Evolutionary conservation across 2,329 filamentous ascomycete genomes (phyloP), one percentile per base, ranked within the genome.

Genomic region (Trichoderma koningiopsis): DNA sequence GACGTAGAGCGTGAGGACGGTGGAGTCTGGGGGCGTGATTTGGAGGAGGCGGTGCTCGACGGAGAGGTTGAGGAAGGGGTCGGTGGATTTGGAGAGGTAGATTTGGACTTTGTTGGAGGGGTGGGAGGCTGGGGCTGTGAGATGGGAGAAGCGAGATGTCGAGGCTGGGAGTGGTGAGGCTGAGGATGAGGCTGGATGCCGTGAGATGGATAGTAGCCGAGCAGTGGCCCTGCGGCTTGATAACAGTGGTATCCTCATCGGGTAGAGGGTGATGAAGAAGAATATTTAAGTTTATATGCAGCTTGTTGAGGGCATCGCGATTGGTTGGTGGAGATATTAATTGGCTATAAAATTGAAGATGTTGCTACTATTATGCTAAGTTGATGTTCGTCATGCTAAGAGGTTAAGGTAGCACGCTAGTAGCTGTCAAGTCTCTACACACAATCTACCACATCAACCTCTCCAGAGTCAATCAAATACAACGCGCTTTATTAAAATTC

Each of bases 11-110:
- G 98, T 92, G 2, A 98, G 87, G 62, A 98, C 81, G 16, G 87
- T 91, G 14, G 93, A 93, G 70, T 91, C 87, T 7, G 88, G 83
- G 1, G 90, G 87, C 0, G 91, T 90, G 67, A 89, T 88, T 75
- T 92, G 89, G 8, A 98, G 87, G 35, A 99, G 89, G 79, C 92
- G 91, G 78, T 98, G 93, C 83, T 99, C 96, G 75, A 97, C 91
- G 37, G 94, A 94, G 69, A 99, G 92, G 80, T 99, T 99, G 74
- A 96, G 83, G 78, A 91, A 95, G 5, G 96, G 94, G 76, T 96
- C 88, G 62, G 81, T 82, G 68, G 88, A 91, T 71, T 81, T 82
- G 13, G 92, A 94, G 70, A 89, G 83, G 81, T 93, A 94, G 74
- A 94, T 85, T 73, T 95, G 91, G 19, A 85, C 80, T 72, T 80